phyloP scores from a whole-genome alignment of 768 basidiomycete species.

The Mycena alexandri region DNA sequence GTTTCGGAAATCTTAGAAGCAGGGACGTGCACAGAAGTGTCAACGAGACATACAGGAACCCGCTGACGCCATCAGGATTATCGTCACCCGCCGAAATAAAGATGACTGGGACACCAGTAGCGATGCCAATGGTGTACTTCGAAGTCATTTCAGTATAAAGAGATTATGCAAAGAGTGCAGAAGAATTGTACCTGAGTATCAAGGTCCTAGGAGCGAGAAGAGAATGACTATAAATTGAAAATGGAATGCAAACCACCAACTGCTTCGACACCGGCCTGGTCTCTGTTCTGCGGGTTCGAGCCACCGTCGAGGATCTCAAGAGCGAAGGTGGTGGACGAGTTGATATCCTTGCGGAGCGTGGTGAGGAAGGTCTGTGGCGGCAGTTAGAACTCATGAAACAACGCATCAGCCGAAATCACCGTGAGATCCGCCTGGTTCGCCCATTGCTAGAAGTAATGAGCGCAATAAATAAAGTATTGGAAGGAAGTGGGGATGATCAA shows the following conservation, averaged over 20 bases:
- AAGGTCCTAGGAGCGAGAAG: conserved; percentile 20
- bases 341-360: conserved; percentile 37
- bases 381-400: conserved; percentile 23
- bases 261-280: conserved; percentile 41
- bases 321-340: conserved; percentile 37
- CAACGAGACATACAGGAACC: conserved; percentile 9
- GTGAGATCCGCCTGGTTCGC: not conserved
- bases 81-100: conserved; percentile 50
- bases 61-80: conserved; percentile 43
- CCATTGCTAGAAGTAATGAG: not conserved
- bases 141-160: conserved; percentile 37
- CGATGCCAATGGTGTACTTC: conserved; percentile 53
- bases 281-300: conserved; percentile 28
- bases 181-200: conserved; percentile 21
- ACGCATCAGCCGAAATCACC: not conserved
- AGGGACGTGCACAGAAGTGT: conserved; percentile 4
- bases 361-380: conserved; percentile 38
- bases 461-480: not conserved
- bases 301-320: conserved; percentile 43
- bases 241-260: conserved; percentile 35
- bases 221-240: not conserved
- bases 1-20: conserved; percentile 35
- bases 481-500: not conserved
- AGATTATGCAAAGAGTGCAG: conserved; percentile 7
- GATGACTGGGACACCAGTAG: conserved; percentile 46